Evolutionary conservation across 2,329 filamentous ascomycete genomes (phyloP).

Genomic region (Rhynchosporium secalis): DNA sequence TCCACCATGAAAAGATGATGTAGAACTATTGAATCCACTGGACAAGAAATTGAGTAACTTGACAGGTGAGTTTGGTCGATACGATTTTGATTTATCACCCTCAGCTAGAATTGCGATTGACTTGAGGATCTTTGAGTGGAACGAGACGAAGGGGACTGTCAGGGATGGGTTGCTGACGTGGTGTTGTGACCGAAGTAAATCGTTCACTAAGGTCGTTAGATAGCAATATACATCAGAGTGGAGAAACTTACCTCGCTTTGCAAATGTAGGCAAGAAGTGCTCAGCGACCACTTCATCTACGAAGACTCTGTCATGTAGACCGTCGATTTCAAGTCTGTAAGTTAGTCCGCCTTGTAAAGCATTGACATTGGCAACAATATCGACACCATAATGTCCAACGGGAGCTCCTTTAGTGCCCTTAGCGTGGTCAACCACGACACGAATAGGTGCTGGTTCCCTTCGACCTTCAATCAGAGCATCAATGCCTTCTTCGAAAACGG

Average conservation of each 20-base stretch:
- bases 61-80: conserved; percentile 80
- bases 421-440: conserved; percentile 71
- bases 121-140: conserved; percentile 75
- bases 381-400: conserved; percentile 67
- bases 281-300: conserved; percentile 72
- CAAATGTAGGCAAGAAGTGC: conserved; percentile 73
- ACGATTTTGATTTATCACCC: conserved; percentile 64
- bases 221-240: neutral
- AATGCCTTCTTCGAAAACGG: conserved; percentile 70
- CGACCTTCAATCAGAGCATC: conserved; percentile 63
- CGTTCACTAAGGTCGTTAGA: conserved; percentile 59
- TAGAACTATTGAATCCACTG: conserved; percentile 52
- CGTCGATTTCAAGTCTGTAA: conserved; percentile 59
- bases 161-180: conserved; percentile 64
- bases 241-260: conserved; percentile 63
- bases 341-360: conserved; percentile 50
- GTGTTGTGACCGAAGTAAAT: conserved; percentile 70
- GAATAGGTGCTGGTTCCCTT: conserved; percentile 66
- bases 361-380: conserved; percentile 67
- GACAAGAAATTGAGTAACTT: conserved; percentile 84
- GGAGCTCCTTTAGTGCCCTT: conserved; percentile 66
- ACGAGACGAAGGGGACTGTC: conserved; percentile 69
- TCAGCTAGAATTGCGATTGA: conserved; percentile 64
- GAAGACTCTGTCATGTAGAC: conserved; percentile 68
- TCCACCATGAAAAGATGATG: conserved; percentile 42